Evolutionary conservation across 2,329 filamentous ascomycete genomes (phyloP), one percentile per base, ranked within the genome.

Genomic region (Colletotrichum sp.): DNA sequence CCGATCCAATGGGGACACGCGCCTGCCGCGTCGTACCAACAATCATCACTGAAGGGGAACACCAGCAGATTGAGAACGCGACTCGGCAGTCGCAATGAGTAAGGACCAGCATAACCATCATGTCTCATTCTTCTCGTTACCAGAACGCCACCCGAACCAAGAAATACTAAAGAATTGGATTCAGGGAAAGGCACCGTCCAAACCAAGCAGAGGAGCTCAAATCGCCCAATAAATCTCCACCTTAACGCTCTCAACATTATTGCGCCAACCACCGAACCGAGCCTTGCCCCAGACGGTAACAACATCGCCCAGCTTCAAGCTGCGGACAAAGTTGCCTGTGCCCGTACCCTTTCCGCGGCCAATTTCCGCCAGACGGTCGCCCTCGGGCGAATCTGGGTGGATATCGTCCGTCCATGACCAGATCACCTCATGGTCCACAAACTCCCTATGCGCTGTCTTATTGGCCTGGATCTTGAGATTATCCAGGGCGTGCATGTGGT

Each of bases 271-370:
- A 0, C 80, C 81, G 71, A 90, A 93, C 73, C 91, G 86, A 3
- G 90, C 87, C 81, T 89, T 91, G 1, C 84, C 91, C 91, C 91
- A 93, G 3, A 93, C 79, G 0, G 91, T 92, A 13, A 93, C 82
- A 21, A 91, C 87, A 77, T 93, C 92, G 1, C 92, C 92, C n/a
- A 91, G 77, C 77, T 86, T 88, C 77, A 93, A 79, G 61, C 82
- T 84, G 18, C 89, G 87, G 38, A 93, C 87, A 80, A 92, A 92
- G 48, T 87, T 82, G 2, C 92, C 92, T 67, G 88, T 86, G 0
- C 84, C 88, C 1, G 89, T 90, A 5, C 79, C 86, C 24, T 79
- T 80, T 2, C 91, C 91, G 1, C 91, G 86, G 0, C 91, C 92
- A 3, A 80, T 26, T 2, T 82, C 78, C 1, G 81, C 81, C 3